These are phyloP conservation scores for Cucumis cinereus DNA, from an alignment of 306 rosid species.

Conservation along the genomic window DNA sequence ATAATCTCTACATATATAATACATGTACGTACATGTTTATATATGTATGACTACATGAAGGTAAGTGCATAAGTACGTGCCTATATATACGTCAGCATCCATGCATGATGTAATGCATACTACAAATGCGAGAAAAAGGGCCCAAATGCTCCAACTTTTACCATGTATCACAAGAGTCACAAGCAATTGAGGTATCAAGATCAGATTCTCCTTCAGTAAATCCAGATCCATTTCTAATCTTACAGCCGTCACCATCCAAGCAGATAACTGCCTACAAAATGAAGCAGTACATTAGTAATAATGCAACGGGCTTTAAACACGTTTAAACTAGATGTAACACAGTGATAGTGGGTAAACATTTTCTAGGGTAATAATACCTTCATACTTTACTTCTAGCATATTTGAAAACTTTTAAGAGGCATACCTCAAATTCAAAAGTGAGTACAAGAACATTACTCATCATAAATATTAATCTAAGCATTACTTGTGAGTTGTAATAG, in stretches of 20 bases:
- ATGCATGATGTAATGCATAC: background rate
- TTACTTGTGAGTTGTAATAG: background rate
- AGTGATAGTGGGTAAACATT: background rate
- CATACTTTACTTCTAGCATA: background rate
- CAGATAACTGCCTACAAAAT: slow-evolving; percentile 87
- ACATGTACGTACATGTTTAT: background rate
- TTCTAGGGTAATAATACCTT: background rate
- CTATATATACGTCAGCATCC: background rate
- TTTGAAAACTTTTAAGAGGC: background rate
- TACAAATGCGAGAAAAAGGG: slow-evolving; percentile 3
- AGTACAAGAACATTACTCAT: background rate
- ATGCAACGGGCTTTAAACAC: background rate
- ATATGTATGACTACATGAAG: background rate
- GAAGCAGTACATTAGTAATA: slow-evolving; percentile 24
- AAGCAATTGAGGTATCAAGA: slow-evolving; percentile 92
- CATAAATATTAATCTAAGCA: background rate
- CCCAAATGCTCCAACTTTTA: slow-evolving; percentile 16
- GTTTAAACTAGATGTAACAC: background rate
- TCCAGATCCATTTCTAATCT: slow-evolving; percentile 56
- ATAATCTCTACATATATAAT: background rate
- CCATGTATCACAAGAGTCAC: slow-evolving; percentile 95
- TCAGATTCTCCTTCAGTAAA: slow-evolving; percentile 47
- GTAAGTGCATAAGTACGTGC: background rate
- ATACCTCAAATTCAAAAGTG: background rate
- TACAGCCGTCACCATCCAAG: slow-evolving; percentile 93